phyloP scores from a whole-genome alignment of 129 eudicot genomes.

The Erigeron canadensis region DNA sequence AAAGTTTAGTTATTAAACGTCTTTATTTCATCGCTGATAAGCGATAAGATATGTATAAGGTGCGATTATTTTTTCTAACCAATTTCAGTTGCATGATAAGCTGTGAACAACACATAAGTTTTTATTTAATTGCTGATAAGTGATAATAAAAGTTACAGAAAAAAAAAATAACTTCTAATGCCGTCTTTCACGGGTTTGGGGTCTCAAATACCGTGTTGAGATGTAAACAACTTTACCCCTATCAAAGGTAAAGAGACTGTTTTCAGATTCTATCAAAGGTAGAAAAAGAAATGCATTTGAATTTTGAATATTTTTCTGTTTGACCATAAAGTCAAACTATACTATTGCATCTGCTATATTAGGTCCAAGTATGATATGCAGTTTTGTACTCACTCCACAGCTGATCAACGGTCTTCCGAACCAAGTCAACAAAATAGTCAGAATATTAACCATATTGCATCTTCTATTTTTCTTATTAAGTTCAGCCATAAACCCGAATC shows the following conservation, averaged over 20 bases:
- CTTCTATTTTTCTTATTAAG: conserved; percentile 9
- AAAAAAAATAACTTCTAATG: no score
- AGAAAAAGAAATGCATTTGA: neutral
- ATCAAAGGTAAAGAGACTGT: no score
- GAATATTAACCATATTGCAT: neutral
- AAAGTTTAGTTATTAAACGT: no score
- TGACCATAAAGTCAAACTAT: conserved; percentile 6
- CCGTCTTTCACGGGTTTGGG: no score
- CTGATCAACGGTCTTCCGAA: conserved; percentile 9
- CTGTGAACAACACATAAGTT: no score
- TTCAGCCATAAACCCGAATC: neutral
- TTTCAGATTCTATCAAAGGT: no score
- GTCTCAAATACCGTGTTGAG: no score
- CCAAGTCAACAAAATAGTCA: conserved; percentile 6
- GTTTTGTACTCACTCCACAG: neutral
- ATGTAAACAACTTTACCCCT: no score
- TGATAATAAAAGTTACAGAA: no score
- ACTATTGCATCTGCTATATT: neutral
- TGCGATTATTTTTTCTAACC: neutral
- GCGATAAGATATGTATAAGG: neutral
- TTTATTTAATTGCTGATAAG: no score
- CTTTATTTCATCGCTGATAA: no score
- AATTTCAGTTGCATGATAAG: neutral
- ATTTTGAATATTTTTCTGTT: neutral
- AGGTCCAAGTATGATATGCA: neutral